phyloP scores from a whole-genome alignment of 306 rosid species.

The Crotalaria pallida region DNA sequence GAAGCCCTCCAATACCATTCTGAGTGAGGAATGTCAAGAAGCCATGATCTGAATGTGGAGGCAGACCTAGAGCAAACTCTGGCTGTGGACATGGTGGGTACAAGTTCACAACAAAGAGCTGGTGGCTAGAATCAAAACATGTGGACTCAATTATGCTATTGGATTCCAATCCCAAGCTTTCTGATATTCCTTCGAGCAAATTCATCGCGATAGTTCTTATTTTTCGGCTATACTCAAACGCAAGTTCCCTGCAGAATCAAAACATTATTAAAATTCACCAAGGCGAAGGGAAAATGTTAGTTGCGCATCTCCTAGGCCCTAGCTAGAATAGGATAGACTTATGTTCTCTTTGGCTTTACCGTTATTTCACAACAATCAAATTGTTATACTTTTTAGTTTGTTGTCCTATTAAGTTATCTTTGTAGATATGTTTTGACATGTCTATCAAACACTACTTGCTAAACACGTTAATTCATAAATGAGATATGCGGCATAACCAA shows the following conservation, averaged over 20 bases:
- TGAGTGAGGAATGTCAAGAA: slow-evolving; percentile 41
- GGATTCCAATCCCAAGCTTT: slow-evolving; percentile 46
- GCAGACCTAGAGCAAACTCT: slow-evolving; percentile 53
- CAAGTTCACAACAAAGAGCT: slow-evolving; percentile 33
- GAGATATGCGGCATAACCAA: no score
- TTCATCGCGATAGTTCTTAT: slow-evolving; percentile 3
- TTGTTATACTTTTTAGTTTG: no score
- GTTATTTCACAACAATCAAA: no score
- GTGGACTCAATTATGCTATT: slow-evolving; percentile 22
- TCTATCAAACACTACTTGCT: no score
- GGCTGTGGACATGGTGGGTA: slow-evolving; percentile 78
- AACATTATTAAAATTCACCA: not conserved
- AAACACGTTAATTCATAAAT: no score
- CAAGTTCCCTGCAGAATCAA: slow-evolving; percentile 31
- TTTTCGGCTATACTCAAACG: slow-evolving; percentile 27
- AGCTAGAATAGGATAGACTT: no score
- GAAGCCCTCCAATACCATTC: slow-evolving; percentile 67
- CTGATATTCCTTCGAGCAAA: slow-evolving; percentile 43
- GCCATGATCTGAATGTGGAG: slow-evolving; percentile 57
- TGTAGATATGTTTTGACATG: no score
- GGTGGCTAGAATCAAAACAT: slow-evolving; percentile 38
- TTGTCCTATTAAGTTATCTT: no score
- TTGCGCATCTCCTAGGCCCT: no score
- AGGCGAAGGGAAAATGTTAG: not conserved
- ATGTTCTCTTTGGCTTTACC: no score